Conservation (phyloP, 108 stramenopile genomes). For the Mayamaea pseudoterrestris region DNA sequence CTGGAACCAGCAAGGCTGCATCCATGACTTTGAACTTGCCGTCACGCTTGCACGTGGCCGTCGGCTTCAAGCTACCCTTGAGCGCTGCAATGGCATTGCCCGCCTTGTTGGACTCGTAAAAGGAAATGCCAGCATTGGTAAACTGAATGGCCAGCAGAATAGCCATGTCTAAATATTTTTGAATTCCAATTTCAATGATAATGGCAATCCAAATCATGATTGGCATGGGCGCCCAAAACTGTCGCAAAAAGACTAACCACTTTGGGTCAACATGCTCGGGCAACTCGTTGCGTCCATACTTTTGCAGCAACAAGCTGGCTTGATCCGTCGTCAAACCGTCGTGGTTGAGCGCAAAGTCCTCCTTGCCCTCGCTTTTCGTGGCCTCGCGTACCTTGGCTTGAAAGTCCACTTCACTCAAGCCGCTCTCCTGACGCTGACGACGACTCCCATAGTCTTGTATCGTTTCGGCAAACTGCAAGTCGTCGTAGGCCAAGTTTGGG, state of each 20-base stretch:
- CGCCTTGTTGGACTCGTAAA: constrained; percentile 51
- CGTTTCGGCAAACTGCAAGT: constrained; percentile 10
- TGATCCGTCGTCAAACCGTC: constrained; percentile 26
- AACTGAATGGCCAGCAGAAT: constrained; percentile 44
- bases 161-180: constrained; percentile 30
- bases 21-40: constrained; percentile 29
- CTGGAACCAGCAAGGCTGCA: constrained; percentile 38
- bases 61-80: constrained; percentile 50
- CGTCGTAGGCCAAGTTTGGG: constrained; percentile 4
- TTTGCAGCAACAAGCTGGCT: constrained; percentile 19
- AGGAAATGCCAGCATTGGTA: constrained; percentile 41
- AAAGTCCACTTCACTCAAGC: constrained; percentile 7
- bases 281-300: constrained; percentile 42
- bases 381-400: constrained; percentile 6
- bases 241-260: constrained; percentile 33
- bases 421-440: constrained; percentile 3
- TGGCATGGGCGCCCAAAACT: constrained; percentile 68
- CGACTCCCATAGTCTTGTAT: constrained; percentile 5
- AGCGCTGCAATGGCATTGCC: constrained; percentile 66
- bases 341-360: constrained; percentile 14
- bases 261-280: constrained; percentile 34
- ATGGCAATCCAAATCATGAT: constrained; percentile 68
- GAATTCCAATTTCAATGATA: constrained; percentile 35
- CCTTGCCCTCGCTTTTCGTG: constrained; percentile 1
- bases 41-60: constrained; percentile 49